Conservation (phyloP, 2,329 filamentous ascomycete species). For the Celoporthe dispersa region DNA sequence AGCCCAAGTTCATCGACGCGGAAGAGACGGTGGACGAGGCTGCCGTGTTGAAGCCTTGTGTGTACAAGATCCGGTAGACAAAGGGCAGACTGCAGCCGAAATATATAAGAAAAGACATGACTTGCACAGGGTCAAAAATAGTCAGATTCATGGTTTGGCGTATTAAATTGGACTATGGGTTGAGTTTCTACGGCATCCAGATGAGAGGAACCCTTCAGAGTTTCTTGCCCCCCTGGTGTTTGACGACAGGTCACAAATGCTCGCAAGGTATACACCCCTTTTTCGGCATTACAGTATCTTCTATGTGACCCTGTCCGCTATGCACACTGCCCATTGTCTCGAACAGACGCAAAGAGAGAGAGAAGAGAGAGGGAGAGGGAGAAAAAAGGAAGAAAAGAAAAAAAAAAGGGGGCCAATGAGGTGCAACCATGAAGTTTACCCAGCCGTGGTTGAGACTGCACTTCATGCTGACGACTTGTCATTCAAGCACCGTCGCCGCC, state of each 20-base stretch:
- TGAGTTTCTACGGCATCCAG: conserved; percentile 11
- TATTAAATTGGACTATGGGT: neutral
- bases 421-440: conserved; percentile 18
- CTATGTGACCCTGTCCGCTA: conserved; percentile 23
- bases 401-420: neutral
- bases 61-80: conserved; percentile 83
- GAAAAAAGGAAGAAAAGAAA: neutral
- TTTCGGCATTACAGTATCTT: neutral
- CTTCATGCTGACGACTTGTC: conserved; percentile 29
- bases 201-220: neutral
- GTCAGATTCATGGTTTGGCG: neutral
- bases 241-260: conserved; percentile 6
- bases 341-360: neutral
- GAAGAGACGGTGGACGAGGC: conserved; percentile 67
- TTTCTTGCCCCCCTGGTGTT: neutral
- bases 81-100: neutral
- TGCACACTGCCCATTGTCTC: conserved; percentile 25
- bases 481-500: conserved; percentile 37
- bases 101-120: neutral
- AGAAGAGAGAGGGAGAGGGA: too few relatives aligned
- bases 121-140: neutral
- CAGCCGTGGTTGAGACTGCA: conserved; percentile 23
- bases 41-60: conserved; percentile 83
- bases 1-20: conserved; percentile 62
- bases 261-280: conserved; percentile 7